phyloP scores from a whole-genome alignment of 768 basidiomycete species.

The Auricularia sp. region DNA sequence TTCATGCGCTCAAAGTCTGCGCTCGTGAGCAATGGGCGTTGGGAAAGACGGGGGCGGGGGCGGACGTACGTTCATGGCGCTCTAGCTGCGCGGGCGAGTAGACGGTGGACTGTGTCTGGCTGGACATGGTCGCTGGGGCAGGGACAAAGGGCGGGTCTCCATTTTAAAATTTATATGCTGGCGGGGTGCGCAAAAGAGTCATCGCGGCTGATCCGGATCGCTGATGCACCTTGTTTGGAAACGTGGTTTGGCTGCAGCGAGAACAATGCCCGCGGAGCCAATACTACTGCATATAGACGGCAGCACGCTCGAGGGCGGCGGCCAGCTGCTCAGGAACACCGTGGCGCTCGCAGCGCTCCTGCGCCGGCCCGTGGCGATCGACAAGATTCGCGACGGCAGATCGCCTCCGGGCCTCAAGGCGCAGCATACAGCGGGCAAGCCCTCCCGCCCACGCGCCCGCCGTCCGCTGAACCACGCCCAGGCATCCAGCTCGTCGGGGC shows the following conservation, averaged over 20 bases:
- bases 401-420: conserved; percentile 55
- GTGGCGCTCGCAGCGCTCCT: conserved; percentile 58
- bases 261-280: not conserved
- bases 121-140: not conserved
- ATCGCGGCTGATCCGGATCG: too few relatives aligned
- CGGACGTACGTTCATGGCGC: not conserved
- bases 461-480: conserved; percentile 15
- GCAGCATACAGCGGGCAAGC: conserved; percentile 59
- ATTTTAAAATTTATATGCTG: too few relatives aligned
- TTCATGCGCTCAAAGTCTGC: not conserved
- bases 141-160: not conserved
- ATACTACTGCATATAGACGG: conserved; percentile 25
- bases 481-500: conserved; percentile 56
- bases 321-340: conserved; percentile 63
- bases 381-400: conserved; percentile 50
- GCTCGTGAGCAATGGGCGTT: not conserved
- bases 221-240: too few relatives aligned
- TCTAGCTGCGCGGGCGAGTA: not conserved
- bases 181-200: too few relatives aligned
- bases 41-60: too few relatives aligned
- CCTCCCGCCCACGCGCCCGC: not conserved
- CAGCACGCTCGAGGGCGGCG: conserved; percentile 44
- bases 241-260: too few relatives aligned
- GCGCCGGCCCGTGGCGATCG: conserved; percentile 45
- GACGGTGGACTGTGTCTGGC: not conserved